Evolutionary conservation across 1,139 yeast species (phyloP).

Genomic region (Saccharomyces hybrid): DNA sequence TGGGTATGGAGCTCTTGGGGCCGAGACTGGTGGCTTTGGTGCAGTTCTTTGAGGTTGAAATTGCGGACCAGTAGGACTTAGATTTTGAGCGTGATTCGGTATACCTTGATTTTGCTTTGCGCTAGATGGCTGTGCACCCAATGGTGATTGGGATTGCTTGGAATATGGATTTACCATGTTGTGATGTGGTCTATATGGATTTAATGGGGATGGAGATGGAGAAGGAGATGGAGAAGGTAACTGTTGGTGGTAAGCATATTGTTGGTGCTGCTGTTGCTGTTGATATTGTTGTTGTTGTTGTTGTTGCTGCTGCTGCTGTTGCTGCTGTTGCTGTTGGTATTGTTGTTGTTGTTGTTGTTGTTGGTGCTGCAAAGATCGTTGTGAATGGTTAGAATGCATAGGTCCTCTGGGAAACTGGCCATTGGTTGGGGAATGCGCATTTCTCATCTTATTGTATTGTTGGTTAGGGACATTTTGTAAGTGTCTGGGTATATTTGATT

Average conservation of each 20-base stretch:
- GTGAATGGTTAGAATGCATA: not conserved
- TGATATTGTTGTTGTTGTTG: no score
- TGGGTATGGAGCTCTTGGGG: not conserved
- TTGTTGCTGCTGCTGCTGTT: no score
- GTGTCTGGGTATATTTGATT: not conserved
- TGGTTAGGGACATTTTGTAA: not conserved
- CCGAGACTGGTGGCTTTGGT: not conserved
- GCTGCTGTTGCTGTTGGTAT: no score
- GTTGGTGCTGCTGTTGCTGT: not conserved
- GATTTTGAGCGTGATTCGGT: conserved; percentile 9
- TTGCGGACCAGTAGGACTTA: conserved; percentile 10
- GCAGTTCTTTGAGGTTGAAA: not conserved
- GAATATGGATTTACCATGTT: conserved; percentile 27
- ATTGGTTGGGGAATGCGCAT: conserved; percentile 2
- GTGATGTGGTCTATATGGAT: conserved; percentile 22
- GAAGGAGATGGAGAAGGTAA: conserved; percentile 2
- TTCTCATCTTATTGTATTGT: conserved; percentile 2
- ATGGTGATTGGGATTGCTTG: conserved; percentile 8
- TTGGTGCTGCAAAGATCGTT: conserved; percentile 1
- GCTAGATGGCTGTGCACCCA: not conserved
- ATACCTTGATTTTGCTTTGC: conserved; percentile 2
- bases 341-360: conserved; percentile 3
- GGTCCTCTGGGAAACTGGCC: not conserved
- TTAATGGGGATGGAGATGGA: conserved; percentile 5
- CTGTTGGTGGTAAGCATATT: not conserved